phyloP scores from a whole-genome alignment of 176 grass and related monocot species.

The Musa itinerans region DNA sequence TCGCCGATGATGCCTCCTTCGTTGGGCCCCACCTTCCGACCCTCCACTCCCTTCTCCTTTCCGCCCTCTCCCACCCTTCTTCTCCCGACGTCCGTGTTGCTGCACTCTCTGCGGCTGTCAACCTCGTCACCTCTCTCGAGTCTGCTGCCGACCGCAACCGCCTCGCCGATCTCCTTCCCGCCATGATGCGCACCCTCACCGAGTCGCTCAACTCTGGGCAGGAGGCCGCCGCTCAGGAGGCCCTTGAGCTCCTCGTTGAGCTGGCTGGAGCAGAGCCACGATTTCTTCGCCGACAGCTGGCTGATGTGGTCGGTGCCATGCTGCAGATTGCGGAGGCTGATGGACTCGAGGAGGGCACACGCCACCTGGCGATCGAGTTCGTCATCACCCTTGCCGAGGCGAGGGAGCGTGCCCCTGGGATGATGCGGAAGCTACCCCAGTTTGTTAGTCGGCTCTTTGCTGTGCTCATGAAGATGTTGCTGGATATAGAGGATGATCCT shows the following conservation, averaged over 20 bases:
- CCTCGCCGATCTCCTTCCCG: slow-evolving; percentile 74
- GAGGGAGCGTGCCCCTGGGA: slow-evolving; percentile 81
- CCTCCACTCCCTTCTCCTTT: slow-evolving; percentile 62
- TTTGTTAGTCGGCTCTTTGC: slow-evolving; percentile 80
- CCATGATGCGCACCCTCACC: slow-evolving; percentile 85
- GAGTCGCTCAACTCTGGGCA: slow-evolving; percentile 83
- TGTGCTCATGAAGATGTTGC: slow-evolving; percentile 95
- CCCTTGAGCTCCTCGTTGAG: slow-evolving; percentile 85
- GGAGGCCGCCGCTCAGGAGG: slow-evolving; percentile 86
- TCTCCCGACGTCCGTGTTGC: slow-evolving; percentile 92
- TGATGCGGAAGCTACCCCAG: slow-evolving; percentile 91
- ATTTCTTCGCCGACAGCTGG: slow-evolving; percentile 75
- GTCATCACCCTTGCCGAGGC: slow-evolving; percentile 90
- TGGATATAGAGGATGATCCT: slow-evolving; percentile 92
- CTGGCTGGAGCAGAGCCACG: slow-evolving; percentile 77
- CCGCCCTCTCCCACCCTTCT: slow-evolving; percentile 57
- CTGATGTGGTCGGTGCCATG: slow-evolving; percentile 81
- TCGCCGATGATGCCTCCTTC: slow-evolving; percentile 38
- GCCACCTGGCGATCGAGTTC: slow-evolving; percentile 87
- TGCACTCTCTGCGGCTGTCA: slow-evolving; percentile 56
- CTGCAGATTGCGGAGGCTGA: slow-evolving; percentile 68
- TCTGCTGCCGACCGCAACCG: slow-evolving; percentile 64
- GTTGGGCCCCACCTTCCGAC: slow-evolving; percentile 67
- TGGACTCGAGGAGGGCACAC: slow-evolving; percentile 72
- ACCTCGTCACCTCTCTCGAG: slow-evolving; percentile 76